Base-by-base conservation (phyloP, 352 stramenopile genomes). In the Phytophthora hybrid region DNA sequence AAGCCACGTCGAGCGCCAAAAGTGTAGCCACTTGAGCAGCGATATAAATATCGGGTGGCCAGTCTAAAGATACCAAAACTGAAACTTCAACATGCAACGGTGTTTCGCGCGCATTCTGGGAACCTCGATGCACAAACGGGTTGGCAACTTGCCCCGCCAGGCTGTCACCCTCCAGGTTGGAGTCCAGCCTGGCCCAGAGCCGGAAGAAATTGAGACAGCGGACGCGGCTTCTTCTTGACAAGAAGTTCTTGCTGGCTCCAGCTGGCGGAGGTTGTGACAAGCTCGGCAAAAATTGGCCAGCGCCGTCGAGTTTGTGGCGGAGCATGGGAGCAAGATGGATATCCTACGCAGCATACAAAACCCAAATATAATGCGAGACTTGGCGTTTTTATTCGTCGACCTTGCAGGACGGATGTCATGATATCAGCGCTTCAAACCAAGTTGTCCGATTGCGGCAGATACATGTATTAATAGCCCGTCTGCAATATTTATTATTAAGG, bases 11-110 rank as follows among this genome's bases (percentile, higher is more conserved):
- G 16, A 55, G 52, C 23, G 52, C 29, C 37, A 51, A 47, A 62
- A 64, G 21, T 23, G 62, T 71, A 71, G 46, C 55, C 49, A 69
- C 63, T 9, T 21, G 23, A 0, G 6, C 29, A 60, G 34, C 71
- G 65, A 75, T 75, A 78, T 75, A 78, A 69, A 75, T 78, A 78
- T 60, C 29, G 62, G 34, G n/a, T 53, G 46, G 47, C 47, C 47
- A 55, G 47, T 54, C 47, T 55, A 55, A 55, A 55, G 47, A 55
- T 55, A 55, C 47, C 18, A 72, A 54, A 13, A 19, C 26, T 49
- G 56, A 32, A 57, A 34, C 57, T 66, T 57, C 52, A 69, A 58
- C 32, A 26, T 67, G 4, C 47, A 18, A 31, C n/a, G 44, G 10
- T 8, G 44, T 52, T 52, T 52, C 44, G 47, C 47, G 47, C n/a